phyloP scores from a whole-genome alignment of 1,284 basidiomycete genomes.

The Ustilago bromivora region DNA sequence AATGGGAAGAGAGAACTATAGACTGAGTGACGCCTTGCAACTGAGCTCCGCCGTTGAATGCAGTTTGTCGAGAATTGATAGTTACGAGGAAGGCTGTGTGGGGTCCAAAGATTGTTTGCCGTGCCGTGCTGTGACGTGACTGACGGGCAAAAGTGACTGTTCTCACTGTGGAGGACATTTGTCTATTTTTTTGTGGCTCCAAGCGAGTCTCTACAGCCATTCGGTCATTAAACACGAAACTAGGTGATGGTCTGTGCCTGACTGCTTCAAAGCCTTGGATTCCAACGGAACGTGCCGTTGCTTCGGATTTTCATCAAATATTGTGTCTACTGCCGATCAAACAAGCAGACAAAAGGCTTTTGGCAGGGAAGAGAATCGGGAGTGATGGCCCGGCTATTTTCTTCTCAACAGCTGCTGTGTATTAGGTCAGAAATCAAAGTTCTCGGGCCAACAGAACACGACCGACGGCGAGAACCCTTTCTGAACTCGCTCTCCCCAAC shows the following conservation, averaged over 20 bases:
- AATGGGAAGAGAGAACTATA: not conserved
- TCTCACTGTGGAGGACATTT: not conserved
- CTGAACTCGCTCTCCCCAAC: not conserved
- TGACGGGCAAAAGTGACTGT: not conserved
- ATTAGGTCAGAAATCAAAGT: not conserved
- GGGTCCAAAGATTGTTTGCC: not conserved
- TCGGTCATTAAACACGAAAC: slow-evolving; percentile 1
- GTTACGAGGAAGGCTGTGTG: not conserved
- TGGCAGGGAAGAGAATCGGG: not conserved
- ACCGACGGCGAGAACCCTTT: too few species aligned
- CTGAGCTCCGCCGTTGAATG: not conserved
- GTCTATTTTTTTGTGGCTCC: not conserved
- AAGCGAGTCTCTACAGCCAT: not conserved
- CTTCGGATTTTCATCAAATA: not conserved
- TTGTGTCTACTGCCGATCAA: not conserved
- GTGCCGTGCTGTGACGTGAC: slow-evolving; percentile 3
- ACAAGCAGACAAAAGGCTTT: not conserved
- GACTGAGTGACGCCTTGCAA: not conserved
- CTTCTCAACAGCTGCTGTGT: not conserved
- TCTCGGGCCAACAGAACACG: not conserved
- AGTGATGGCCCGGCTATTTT: slow-evolving; percentile 14
- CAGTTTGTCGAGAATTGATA: not conserved
- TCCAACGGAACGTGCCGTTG: not conserved
- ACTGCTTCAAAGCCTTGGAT: slow-evolving; percentile 1
- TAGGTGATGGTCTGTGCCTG: slow-evolving; percentile 10